Conservation (phyloP, 208 protist species). For the Phytomonas serpens region DNA sequence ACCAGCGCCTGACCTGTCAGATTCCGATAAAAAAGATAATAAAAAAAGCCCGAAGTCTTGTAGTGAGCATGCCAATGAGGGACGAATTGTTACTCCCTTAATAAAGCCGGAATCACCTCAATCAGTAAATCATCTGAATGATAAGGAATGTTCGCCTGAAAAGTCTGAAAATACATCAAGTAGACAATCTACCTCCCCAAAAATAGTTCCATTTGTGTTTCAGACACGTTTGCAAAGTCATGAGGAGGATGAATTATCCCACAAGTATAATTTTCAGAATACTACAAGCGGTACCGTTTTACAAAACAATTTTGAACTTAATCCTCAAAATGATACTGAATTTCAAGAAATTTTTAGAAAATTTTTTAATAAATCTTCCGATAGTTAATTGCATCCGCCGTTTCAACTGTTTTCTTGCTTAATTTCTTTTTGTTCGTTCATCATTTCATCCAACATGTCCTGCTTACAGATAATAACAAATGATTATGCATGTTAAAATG, state of each 20-base stretch:
- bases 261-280: constrained; percentile 17
- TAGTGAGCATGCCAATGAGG: not conserved
- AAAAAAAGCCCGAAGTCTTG: constrained; percentile 10
- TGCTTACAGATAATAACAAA: not conserved
- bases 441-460: constrained; percentile 8
- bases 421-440: constrained; percentile 9
- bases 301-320: not conserved
- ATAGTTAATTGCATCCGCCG: not conserved
- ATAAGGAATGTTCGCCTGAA: not conserved
- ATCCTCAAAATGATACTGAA: not conserved
- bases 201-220: not conserved
- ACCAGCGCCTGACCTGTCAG: not conserved
- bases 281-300: not conserved
- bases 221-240: constrained; percentile 2
- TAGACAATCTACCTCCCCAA: not conserved
- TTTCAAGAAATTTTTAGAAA: not conserved
- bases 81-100: not conserved
- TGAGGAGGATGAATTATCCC: constrained; percentile 12
- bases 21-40: not conserved
- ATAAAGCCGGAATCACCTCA: not conserved
- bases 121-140: not conserved
- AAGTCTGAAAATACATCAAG: not conserved
- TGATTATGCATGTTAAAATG: not conserved
- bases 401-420: constrained; percentile 2
- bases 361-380: constrained; percentile 1